Base-by-base conservation (phyloP, 2,329 filamentous ascomycete species). In the Xylaria hypoxylon region DNA sequence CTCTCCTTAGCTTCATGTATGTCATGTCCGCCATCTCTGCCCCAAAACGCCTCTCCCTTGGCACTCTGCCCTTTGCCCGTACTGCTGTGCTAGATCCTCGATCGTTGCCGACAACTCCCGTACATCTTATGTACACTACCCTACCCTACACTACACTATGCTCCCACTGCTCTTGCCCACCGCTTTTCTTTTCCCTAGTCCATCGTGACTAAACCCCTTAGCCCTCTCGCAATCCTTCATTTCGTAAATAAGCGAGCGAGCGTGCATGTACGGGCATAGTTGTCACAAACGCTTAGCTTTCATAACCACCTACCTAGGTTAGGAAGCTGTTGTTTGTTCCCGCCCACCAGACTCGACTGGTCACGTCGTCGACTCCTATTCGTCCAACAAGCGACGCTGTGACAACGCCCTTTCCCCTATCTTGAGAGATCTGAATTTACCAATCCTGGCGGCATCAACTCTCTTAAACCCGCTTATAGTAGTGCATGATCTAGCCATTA, bases 351-450 rank as follows among this genome's bases (percentile, higher is more conserved):
- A 61, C 48, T 48, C 50, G 57, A 15, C 35, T 62, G 45, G 60
- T 64, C 62, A 67, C 61, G 22, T 57, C 60, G 44, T 63, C 45
- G 51, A 52, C 22, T 52, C 63, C 24, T 58, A 70, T 70, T 68
- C 65, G 68, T 51, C 57, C 7, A 64, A 64, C 60, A 70, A 70
- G 66, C 68, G 68, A 70, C 52, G 60, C 51, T 55, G 53, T 65
- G 51, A n/a, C 40, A 42, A 38, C 51, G 24, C 26, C 50, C 53
- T 56, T 44, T 44, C 52, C 52, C 52, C 45, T 40, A 55, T 55
- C 13, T 24, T 51, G 38, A 57, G 48, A 31, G 48, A 57, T 57
- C 45, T 22, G 61, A 61, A 64, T 38, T 60, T 58, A 50, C 24
- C 33, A 59, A 57, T 33, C 42, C 31, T 24, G 42, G 45, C 58